A percentile compares a stretch with the other conserved stretches of the same genome.
These are phyloP conservation scores for Tolypocladium cylindrosporum DNA, from an alignment of 2,329 filamentous ascomycete genomes.

Conservation along the genomic window DNA sequence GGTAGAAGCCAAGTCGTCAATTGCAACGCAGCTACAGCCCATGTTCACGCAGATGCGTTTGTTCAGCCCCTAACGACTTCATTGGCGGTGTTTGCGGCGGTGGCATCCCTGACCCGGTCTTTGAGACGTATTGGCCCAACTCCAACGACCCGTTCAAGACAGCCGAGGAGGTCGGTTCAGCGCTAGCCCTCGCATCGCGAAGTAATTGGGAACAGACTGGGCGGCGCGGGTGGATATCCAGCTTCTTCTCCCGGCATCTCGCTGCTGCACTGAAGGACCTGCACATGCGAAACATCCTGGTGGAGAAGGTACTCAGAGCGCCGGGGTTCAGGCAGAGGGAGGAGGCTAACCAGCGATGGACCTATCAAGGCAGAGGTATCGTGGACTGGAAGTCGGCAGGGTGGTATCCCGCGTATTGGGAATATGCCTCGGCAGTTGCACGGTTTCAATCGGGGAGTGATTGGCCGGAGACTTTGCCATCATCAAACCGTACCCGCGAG, in stretches of 20 bases:
- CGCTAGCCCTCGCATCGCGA: slow-evolving; percentile 2
- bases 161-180: slow-evolving; percentile 2
- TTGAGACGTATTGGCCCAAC: not conserved
- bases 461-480: slow-evolving; percentile 3
- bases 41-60: slow-evolving; percentile 1
- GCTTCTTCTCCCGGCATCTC: slow-evolving; percentile 3
- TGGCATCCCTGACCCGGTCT: not conserved
- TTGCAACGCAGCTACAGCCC: slow-evolving; percentile 2
- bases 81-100: not conserved
- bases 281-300: slow-evolving; percentile 4
- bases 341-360: not conserved
- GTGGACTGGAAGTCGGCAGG: slow-evolving; percentile 7
- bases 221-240: slow-evolving; percentile 1
- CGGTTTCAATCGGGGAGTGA: slow-evolving; percentile 2
- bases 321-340: not conserved
- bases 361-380: slow-evolving; percentile 2
- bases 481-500: slow-evolving; percentile 4
- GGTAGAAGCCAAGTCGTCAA: slow-evolving; percentile 3
- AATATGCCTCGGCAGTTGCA: slow-evolving; percentile 4
- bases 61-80: not conserved
- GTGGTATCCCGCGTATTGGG: slow-evolving; percentile 2
- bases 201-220: not conserved
- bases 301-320: slow-evolving; percentile 1
- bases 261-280: slow-evolving; percentile 1
- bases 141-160: slow-evolving; percentile 3